phyloP scores from a whole-genome alignment of 129 eudicot genomes.

The Calendula officinalis region DNA sequence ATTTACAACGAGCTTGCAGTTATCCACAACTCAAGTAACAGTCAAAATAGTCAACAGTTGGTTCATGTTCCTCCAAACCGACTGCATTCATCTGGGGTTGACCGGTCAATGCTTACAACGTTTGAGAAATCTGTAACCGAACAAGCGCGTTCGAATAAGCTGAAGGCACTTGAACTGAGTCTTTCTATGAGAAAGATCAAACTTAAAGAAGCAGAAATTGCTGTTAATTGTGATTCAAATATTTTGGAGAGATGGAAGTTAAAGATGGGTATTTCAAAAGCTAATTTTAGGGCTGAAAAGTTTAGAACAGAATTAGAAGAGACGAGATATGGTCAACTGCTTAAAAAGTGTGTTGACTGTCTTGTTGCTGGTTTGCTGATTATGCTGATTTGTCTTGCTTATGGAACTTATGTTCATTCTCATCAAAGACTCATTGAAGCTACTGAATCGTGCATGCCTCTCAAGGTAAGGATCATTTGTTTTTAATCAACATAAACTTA shows the following conservation, averaged over 20 bases:
- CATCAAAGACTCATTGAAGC: slow-evolving; percentile 62
- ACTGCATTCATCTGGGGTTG: slow-evolving; percentile 9
- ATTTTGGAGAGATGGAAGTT: slow-evolving; percentile 73
- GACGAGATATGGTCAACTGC: slow-evolving; percentile 63
- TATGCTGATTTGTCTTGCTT: slow-evolving; percentile 55
- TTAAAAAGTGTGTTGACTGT: slow-evolving; percentile 65
- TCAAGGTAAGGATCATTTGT: slow-evolving; percentile 36
- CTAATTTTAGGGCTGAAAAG: slow-evolving; percentile 65
- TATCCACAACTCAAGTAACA: slow-evolving; percentile 26
- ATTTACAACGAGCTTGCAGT: slow-evolving; percentile 39
- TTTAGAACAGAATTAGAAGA: slow-evolving; percentile 72
- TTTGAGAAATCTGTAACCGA: slow-evolving; percentile 65
- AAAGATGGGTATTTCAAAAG: slow-evolving; percentile 75
- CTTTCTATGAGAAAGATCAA: slow-evolving; percentile 60
- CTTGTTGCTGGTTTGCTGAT: slow-evolving; percentile 80
- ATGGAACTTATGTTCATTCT: slow-evolving; percentile 72
- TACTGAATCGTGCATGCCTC: slow-evolving; percentile 63
- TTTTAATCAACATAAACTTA: background rate
- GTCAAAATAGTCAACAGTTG: slow-evolving; percentile 41
- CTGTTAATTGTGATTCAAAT: slow-evolving; percentile 53
- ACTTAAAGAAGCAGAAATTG: slow-evolving; percentile 71
- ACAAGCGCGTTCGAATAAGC: slow-evolving; percentile 81
- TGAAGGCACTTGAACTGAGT: slow-evolving; percentile 65
- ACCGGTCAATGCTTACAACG: slow-evolving; percentile 37
- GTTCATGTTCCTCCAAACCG: slow-evolving; percentile 32